Conservation (phyloP, 495 filamentous ascomycete species). For the Bombardia bombarda region DNA sequence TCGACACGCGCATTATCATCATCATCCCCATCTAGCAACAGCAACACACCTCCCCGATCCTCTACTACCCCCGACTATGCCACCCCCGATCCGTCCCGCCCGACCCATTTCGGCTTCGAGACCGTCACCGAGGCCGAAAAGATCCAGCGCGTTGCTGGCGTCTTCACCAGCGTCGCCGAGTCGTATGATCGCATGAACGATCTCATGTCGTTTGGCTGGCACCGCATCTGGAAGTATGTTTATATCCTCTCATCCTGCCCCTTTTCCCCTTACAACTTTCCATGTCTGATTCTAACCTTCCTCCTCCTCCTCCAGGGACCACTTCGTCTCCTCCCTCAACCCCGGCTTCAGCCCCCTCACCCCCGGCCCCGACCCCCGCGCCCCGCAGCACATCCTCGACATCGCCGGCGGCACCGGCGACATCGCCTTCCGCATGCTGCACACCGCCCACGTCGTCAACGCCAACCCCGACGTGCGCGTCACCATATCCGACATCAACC, state of each 20-base stretch:
- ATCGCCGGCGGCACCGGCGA: constrained; percentile 96
- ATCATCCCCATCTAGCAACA: constrained; percentile 2
- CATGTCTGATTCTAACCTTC: constrained; percentile 6
- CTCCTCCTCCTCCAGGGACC: constrained; percentile 56
- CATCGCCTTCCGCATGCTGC: constrained; percentile 94
- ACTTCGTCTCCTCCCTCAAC: constrained; percentile 88
- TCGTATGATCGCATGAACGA: constrained; percentile 97
- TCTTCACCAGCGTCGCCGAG: constrained; percentile 92
- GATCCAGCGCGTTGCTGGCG: constrained; percentile 57
- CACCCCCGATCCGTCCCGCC: constrained; percentile 44
- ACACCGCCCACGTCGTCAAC: constrained; percentile 79
- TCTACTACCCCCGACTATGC: constrained; percentile 19
- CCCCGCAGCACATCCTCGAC: constrained; percentile 73
- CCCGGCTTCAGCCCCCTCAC: constrained; percentile 63
- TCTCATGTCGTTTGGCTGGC: constrained; percentile 94
- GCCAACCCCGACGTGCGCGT: constrained; percentile 68
- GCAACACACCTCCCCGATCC: constrained; percentile 4
- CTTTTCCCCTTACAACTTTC: not conserved
- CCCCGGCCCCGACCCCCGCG: constrained; percentile 21
- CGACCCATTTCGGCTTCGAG: constrained; percentile 92
- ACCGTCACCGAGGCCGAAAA: constrained; percentile 80
- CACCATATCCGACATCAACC: constrained; percentile 91
- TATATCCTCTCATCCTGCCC: not conserved
- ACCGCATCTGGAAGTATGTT: constrained; percentile 81
- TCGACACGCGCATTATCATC: not conserved